Conservation (phyloP, 2,329 filamentous ascomycete genomes). For the Colletotrichum theobromicola region DNA sequence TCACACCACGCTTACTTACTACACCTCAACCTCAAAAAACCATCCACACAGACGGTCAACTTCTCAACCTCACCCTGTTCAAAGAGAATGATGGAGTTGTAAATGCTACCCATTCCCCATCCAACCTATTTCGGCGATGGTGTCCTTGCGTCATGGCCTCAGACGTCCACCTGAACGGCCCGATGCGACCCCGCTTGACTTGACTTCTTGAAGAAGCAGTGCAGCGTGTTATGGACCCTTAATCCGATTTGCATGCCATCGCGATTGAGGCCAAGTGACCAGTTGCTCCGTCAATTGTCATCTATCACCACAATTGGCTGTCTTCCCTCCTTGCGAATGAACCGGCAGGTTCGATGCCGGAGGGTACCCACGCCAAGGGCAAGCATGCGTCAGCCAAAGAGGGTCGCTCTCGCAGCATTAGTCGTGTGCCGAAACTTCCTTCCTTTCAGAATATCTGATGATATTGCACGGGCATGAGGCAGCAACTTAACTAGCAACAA, state of each 20-base stretch:
- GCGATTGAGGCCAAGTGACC: background rate
- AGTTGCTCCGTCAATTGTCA: constrained; percentile 15
- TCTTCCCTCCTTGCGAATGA: background rate
- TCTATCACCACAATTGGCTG: background rate
- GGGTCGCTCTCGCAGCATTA: constrained; percentile 15
- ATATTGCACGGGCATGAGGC: background rate
- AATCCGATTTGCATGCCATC: background rate
- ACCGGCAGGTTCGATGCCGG: constrained; percentile 13
- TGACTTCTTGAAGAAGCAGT: background rate
- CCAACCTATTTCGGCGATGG: background rate
- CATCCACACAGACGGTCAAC: background rate
- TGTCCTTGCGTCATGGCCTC: constrained; percentile 2
- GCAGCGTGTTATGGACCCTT: background rate
- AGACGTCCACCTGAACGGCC: background rate
- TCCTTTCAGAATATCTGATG: background rate
- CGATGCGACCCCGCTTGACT: background rate
- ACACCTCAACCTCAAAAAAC: background rate
- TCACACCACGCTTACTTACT: background rate
- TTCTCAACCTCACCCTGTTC: background rate
- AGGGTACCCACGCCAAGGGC: constrained; percentile 19
- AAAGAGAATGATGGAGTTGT: background rate
- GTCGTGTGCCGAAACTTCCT: constrained; percentile 10
- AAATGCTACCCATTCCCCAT: background rate
- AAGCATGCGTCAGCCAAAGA: constrained; percentile 21
- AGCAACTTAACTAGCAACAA: background rate